Evolutionary conservation across 2,329 filamentous ascomycete genomes (phyloP), one percentile per base, ranked within the genome.

Genomic region (Cryphonectria japonica): DNA sequence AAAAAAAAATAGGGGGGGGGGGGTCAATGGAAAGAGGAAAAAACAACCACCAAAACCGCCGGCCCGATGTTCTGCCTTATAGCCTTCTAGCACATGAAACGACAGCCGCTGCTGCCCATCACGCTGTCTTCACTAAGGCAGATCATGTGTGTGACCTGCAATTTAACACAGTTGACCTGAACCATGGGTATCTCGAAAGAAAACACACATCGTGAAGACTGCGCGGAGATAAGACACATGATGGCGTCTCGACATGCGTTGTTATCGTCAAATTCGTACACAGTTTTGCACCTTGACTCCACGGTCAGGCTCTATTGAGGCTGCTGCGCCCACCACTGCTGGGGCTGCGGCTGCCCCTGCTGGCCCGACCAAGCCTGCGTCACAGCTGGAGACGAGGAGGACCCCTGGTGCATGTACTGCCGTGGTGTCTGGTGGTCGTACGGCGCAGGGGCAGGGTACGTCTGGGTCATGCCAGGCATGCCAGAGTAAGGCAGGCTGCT

Each of bases 391-490:
- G 82, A 80, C 4, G 81, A 81, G 4, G 89, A 80, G 75, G 86
- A 81, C 79, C 86, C 82, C 80, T 90, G 85, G 76, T 91, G 89
- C 88, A 94, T 87, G 82, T 91, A 92, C 77, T 90, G 87, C 67
- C 89, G 84, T 4, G 88, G 86, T 1, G 88, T 89, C 80, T 90
- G 88, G 63, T 92, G 89, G 39, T 88, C 81, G 26, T 87, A 90
- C 76, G 91, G 87, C 9, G 85, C 83, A 37, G 86, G 83, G n/a
- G 83, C 82, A 37, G 85, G 82, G 76, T 89, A 89, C 50, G 84
- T 83, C 76, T 91, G 90, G 46, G 84, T 83, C 79, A 91, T 85
- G 59, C 85, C 85, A 57, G 86, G 86, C 86, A 91, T 90, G 39
- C 85, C 86, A n/a, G 88, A 85, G 76, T 91, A 91, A 69, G 89